Conservation (phyloP, 257 asterid genomes). For the Mitragyna speciosa region DNA sequence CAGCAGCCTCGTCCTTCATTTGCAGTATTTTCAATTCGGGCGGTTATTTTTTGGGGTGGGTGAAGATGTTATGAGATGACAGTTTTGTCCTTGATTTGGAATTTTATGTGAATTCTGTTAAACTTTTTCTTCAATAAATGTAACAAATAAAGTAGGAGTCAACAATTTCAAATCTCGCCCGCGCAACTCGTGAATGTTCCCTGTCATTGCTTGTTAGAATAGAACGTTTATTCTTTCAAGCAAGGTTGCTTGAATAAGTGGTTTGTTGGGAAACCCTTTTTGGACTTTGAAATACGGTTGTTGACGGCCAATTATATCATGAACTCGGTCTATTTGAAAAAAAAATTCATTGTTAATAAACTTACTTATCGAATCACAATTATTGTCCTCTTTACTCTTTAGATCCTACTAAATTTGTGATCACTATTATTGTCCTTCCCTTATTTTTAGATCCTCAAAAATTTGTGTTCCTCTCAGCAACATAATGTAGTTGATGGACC, state of each 20-base stretch:
- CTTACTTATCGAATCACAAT: not conserved
- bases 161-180: not conserved
- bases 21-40: not conserved
- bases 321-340: too few relatives aligned
- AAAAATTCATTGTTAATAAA: too few relatives aligned
- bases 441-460: not conserved
- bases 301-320: too few relatives aligned
- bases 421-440: too few relatives aligned
- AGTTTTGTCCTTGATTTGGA: not conserved
- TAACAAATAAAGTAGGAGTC: not conserved
- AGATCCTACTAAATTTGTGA: not conserved
- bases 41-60: not conserved
- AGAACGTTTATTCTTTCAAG: conserved; percentile 1
- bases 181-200: not conserved
- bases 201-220: not conserved
- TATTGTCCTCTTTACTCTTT: too few relatives aligned
- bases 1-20: too few relatives aligned
- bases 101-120: not conserved
- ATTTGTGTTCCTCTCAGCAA: not conserved
- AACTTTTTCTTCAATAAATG: not conserved
- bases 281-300: too few relatives aligned
- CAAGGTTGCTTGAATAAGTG: not conserved
- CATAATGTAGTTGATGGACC: not conserved
- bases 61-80: not conserved
- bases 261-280: not conserved